Evolutionary conservation across 495 filamentous ascomycete species (phyloP).

Genomic region (Clavariopsis aquatica): DNA sequence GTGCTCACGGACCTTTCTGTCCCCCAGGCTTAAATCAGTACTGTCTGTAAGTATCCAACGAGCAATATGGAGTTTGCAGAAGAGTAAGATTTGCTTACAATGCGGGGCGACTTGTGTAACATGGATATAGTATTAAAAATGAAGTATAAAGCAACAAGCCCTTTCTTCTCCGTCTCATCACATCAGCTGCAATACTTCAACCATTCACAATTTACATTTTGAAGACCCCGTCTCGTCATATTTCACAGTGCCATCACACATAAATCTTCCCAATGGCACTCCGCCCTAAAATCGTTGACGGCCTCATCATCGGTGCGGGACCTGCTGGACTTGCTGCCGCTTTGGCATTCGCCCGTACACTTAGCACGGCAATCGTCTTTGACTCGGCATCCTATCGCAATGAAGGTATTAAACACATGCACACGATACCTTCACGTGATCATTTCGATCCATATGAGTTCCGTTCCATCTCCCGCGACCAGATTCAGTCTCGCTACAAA

Average conservation of each 20-base stretch:
- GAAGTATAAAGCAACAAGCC: too few species aligned
- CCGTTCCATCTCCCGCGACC: constrained; percentile 36
- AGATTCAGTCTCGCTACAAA: constrained; percentile 51
- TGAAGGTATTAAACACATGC: constrained; percentile 51
- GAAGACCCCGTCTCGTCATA: not conserved
- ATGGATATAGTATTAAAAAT: too few species aligned
- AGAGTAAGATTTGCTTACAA: too few species aligned
- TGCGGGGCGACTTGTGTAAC: too few species aligned
- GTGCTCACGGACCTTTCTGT: too few species aligned
- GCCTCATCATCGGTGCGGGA: constrained; percentile 60
- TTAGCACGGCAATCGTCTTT: constrained; percentile 54
- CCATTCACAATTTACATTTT: not conserved
- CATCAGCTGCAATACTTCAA: not conserved
- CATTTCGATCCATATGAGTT: constrained; percentile 35
- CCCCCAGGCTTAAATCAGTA: too few species aligned
- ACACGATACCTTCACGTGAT: constrained; percentile 56
- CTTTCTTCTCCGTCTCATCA: not conserved
- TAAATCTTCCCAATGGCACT: not conserved
- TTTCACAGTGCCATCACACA: not conserved
- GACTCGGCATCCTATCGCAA: constrained; percentile 57
- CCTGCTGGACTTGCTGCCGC: constrained; percentile 58
- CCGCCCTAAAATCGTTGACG: constrained; percentile 45
- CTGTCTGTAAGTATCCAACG: too few species aligned
- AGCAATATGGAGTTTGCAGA: too few species aligned
- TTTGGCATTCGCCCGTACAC: constrained; percentile 50